phyloP scores from a whole-genome alignment of 805 yeast species.

The Torulaspora maleeae region DNA sequence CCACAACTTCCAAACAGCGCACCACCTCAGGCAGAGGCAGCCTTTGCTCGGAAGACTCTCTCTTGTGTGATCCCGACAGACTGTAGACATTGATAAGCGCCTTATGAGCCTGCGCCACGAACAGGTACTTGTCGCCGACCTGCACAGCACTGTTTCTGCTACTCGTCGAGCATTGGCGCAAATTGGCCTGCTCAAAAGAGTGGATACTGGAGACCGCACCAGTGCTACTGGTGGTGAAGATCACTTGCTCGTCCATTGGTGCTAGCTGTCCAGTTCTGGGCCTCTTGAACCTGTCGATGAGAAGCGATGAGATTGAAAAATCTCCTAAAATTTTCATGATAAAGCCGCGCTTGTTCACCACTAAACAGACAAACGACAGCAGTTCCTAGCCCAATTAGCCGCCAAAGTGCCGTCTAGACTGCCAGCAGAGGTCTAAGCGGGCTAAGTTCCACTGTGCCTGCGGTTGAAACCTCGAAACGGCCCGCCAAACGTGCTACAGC shows the following conservation, averaged over 20 bases:
- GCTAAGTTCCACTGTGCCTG: too few species aligned
- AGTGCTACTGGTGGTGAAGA: conserved; percentile 30
- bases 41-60: conserved; percentile 63
- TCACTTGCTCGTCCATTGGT: conserved; percentile 30
- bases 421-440: too few species aligned
- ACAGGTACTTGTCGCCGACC: conserved; percentile 53
- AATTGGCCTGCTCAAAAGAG: conserved; percentile 30
- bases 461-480: too few species aligned
- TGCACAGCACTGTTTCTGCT: conserved; percentile 46
- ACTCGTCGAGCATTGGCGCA: conserved; percentile 42
- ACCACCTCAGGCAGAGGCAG: conserved; percentile 81
- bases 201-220: conserved; percentile 30
- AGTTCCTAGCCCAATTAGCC: neutral
- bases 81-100: conserved; percentile 72
- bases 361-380: neutral
- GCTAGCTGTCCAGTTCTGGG: conserved; percentile 2
- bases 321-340: conserved; percentile 3
- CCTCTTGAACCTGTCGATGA: conserved; percentile 11
- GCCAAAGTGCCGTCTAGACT: neutral
- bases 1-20: conserved; percentile 40
- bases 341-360: neutral
- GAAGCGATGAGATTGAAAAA: conserved; percentile 24
- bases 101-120: conserved; percentile 63
- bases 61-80: conserved; percentile 37
- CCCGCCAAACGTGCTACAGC: too few species aligned